Conservation (phyloP, 2,329 filamentous ascomycete species). For the Colletotrichum karsti region DNA sequence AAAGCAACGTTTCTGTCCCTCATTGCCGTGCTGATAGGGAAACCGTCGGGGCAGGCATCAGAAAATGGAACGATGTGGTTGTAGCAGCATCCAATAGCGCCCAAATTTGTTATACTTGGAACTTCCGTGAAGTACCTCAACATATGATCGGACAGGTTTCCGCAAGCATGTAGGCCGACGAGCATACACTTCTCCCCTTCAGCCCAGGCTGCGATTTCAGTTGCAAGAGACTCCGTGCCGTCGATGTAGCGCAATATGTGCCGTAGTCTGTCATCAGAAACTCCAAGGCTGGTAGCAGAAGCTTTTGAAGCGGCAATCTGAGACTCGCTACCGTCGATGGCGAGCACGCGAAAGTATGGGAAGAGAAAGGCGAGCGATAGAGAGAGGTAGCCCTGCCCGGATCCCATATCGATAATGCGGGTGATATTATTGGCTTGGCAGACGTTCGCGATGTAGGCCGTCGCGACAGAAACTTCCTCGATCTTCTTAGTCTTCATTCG, state of each 20-base stretch:
- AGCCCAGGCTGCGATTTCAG: slow-evolving; percentile 37
- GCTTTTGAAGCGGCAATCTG: slow-evolving; percentile 38
- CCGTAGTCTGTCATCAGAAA: slow-evolving; percentile 31
- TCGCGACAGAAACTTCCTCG: slow-evolving; percentile 38
- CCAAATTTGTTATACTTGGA: slow-evolving; percentile 33
- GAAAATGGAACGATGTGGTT: slow-evolving; percentile 43
- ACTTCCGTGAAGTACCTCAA: slow-evolving; percentile 36
- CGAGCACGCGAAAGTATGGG: slow-evolving; percentile 35
- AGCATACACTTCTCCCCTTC: slow-evolving; percentile 38
- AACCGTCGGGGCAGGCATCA: slow-evolving; percentile 44
- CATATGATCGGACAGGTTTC: slow-evolving; percentile 43
- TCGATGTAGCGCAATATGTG: slow-evolving; percentile 40
- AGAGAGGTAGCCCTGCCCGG: slow-evolving; percentile 40
- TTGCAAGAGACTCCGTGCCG: slow-evolving; percentile 30
- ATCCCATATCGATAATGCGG: slow-evolving; percentile 33
- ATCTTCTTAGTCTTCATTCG: slow-evolving; percentile 42
- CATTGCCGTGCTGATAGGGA: slow-evolving; percentile 45
- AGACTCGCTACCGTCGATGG: slow-evolving; percentile 41
- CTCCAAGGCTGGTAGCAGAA: slow-evolving; percentile 32
- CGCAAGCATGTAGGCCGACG: slow-evolving; percentile 42
- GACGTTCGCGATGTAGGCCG: slow-evolving; percentile 34
- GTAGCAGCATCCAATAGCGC: slow-evolving; percentile 42
- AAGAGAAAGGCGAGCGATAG: slow-evolving; percentile 38
- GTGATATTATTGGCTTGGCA: slow-evolving; percentile 35
- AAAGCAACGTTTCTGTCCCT: slow-evolving; percentile 32